phyloP scores from a whole-genome alignment of 345 rosid genomes.

The Camelina neglecta region DNA sequence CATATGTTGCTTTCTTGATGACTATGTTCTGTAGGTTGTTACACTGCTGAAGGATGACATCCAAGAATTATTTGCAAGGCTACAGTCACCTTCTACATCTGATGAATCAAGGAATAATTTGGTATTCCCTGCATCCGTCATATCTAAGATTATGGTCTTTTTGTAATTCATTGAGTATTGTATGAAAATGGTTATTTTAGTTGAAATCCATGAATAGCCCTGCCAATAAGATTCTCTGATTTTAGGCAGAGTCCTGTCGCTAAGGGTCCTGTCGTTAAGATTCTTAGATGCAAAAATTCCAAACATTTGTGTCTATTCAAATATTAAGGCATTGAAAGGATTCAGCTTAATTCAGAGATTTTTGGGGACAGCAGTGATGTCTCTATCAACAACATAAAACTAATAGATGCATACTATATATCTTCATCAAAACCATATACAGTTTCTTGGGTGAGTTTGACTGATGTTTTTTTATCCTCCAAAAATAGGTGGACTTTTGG shows the following conservation, averaged over 20 bases:
- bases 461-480: conserved; percentile 30
- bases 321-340: conserved; percentile 12
- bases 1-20: conserved; percentile 19
- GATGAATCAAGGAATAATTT: conserved; percentile 77
- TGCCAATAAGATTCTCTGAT: conserved; percentile 6
- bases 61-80: conserved; percentile 81
- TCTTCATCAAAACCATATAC: conserved; percentile 27
- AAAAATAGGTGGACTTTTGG: conserved; percentile 74
- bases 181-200: conserved; percentile 11
- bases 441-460: conserved; percentile 24
- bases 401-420: conserved; percentile 4
- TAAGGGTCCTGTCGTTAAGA: neutral
- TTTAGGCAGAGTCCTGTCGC: neutral
- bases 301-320: conserved; percentile 20
- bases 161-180: conserved; percentile 1
- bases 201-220: conserved; percentile 12
- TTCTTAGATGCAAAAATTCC: conserved; percentile 14
- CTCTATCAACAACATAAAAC: neutral
- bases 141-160: conserved; percentile 10
- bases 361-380: conserved; percentile 15
- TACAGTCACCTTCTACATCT: conserved; percentile 64
- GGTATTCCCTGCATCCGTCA: conserved; percentile 53
- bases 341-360: neutral
- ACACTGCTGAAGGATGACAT: conserved; percentile 83
- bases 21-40: conserved; percentile 62